Evolutionary conservation across 208 protist genomes (phyloP), one percentile per base, ranked within the genome.

Genomic region (Leishmania amazonensis): DNA sequence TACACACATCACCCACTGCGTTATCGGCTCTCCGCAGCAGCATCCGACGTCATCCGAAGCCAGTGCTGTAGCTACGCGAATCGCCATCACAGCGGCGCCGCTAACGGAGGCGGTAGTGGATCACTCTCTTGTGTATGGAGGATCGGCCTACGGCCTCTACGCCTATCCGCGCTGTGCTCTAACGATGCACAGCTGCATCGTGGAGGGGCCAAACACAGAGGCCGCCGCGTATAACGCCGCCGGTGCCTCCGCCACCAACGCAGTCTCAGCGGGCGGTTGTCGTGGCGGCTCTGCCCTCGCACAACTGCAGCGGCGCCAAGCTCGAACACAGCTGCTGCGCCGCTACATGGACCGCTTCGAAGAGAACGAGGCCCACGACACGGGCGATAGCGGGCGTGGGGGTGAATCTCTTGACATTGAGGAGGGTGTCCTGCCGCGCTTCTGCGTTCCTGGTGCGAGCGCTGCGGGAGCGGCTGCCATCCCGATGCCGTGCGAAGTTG

Each of bases 71-170:
- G 24, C 78, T 47, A 42, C 75, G 24, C 79, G 71, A 64, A 89
- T 87, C n/a, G 93, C 91, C 3, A 28, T 96, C 68, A 84, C 87
- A 40, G 87, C 85, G 2, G 90, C 91, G 53, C 85, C 93, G 38
- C 85, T 96, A 40, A 85, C 86, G 9, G 90, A 93, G 79, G 89
- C 86, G 24, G 21, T 83, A 15, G 67, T 95, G 35, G 85, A 90
- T 40, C 87, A 89, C 78, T 94, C 86, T 73, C 58, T 96, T 45
- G 80, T 96, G 57, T 96, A 90, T 75, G 93, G 93, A 67, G 83
- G 89, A 77, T 68, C 70, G 31, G 65, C 90, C 68, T 88, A 96
- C 77, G 91, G 83, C 35, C 45, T 96, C 5, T 96, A 96, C 85
- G 93, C 93, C 49, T 96, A 88, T 79, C 93, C 93, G 8, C 89